Conservation (phyloP, 2,329 filamentous ascomycete species). For the Colletotrichum nymphaeae region DNA sequence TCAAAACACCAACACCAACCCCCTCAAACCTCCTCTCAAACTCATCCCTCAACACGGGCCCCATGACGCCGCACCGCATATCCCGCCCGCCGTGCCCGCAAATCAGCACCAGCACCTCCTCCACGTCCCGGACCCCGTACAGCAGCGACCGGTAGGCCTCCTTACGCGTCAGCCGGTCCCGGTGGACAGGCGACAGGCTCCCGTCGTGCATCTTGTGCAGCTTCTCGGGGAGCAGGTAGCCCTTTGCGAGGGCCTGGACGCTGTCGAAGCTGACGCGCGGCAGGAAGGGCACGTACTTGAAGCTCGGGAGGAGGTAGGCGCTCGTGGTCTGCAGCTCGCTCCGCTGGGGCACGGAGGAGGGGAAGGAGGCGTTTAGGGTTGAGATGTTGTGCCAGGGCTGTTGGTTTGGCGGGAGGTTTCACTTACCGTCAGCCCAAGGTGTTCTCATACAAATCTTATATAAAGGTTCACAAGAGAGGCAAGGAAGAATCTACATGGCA, state of each 20-base stretch:
- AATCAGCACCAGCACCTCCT: slow-evolving; percentile 81
- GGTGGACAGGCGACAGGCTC: slow-evolving; percentile 65
- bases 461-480: not conserved
- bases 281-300: slow-evolving; percentile 81
- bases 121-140: slow-evolving; percentile 68
- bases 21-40: slow-evolving; percentile 72
- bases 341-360: slow-evolving; percentile 61
- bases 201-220: slow-evolving; percentile 72
- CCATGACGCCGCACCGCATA: slow-evolving; percentile 82
- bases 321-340: slow-evolving; percentile 66
- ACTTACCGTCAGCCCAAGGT: slow-evolving; percentile 47
- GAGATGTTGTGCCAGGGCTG: slow-evolving; percentile 88
- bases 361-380: slow-evolving; percentile 81
- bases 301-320: slow-evolving; percentile 83
- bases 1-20: slow-evolving; percentile 61
- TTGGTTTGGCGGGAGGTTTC: slow-evolving; percentile 9
- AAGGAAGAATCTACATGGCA: too few relatives aligned
- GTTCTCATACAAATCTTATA: not conserved
- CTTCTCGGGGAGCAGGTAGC: slow-evolving; percentile 71
- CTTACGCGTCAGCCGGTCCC: slow-evolving; percentile 62
- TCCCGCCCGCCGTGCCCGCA: slow-evolving; percentile 91
- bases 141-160: slow-evolving; percentile 64
- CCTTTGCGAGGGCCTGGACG: slow-evolving; percentile 69
- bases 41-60: slow-evolving; percentile 76
- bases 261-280: slow-evolving; percentile 70